Percentiles rank a stretch among this genome's conserved stretches.
Evolutionary conservation across 1,139 yeast genomes (phyloP).

Genomic region (Scheffersomyces stambukii): DNA sequence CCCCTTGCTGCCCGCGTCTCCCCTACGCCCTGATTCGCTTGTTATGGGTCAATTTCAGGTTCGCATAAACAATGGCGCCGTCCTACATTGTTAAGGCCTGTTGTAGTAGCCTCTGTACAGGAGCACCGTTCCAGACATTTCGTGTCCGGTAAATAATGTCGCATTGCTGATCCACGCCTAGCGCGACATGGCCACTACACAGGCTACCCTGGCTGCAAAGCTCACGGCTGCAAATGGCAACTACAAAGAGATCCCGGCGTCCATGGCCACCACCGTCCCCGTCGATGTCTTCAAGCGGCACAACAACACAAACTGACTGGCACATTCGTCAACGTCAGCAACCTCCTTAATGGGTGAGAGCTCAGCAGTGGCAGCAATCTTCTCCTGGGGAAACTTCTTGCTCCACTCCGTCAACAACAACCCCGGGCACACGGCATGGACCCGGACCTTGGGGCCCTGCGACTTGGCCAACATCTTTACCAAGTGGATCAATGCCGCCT

Average conservation of each 20-base stretch:
- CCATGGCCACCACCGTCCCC: constrained; percentile 28
- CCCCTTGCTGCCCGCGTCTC: too few relatives aligned
- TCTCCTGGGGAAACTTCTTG: constrained; percentile 23
- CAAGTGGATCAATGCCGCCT: constrained; percentile 33
- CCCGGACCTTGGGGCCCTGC: constrained; percentile 31
- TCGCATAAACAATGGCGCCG: too few relatives aligned
- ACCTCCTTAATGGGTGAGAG: constrained; percentile 23
- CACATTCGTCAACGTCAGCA: constrained; percentile 28
- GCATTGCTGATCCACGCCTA: too few relatives aligned
- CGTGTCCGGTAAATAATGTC: too few relatives aligned
- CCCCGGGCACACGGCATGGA: constrained; percentile 39
- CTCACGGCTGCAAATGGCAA: too few relatives aligned
- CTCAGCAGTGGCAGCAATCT: constrained; percentile 16
- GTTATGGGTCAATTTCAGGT: too few relatives aligned
- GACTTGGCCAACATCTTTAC: constrained; percentile 29
- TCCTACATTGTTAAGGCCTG: too few relatives aligned
- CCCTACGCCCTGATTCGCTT: too few relatives aligned
- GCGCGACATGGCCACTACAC: neutral
- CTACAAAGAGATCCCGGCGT: constrained; percentile 23
- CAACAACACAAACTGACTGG: constrained; percentile 25
- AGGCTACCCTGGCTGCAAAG: too few relatives aligned
- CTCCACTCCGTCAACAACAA: constrained; percentile 39
- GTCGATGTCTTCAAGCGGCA: constrained; percentile 27
- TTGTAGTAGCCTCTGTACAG: too few relatives aligned
- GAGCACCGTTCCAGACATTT: too few relatives aligned